Evolutionary conservation across 2,329 filamentous ascomycete species (phyloP), one percentile per base, ranked within the genome.

Genomic region (Rachicladosporium sp.): DNA sequence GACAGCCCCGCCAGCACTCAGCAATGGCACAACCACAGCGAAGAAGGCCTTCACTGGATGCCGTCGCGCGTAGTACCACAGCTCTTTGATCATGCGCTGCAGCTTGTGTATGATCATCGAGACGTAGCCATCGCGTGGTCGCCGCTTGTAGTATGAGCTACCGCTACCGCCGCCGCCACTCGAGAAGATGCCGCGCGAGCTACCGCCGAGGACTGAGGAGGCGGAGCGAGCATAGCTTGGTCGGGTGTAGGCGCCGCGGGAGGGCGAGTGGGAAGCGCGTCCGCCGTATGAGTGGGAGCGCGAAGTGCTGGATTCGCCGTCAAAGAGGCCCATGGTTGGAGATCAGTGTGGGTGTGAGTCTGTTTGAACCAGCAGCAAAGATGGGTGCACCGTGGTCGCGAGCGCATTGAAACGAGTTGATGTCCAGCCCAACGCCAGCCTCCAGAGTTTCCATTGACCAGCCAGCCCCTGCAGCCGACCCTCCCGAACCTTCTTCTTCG

Each of bases 21-120:
- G 67, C 42, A 96, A 71, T 7, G 89, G 89, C 73, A 95, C 77
- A 53, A 95, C 73, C 46, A 94, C 46, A 87, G 74, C 68, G 67
- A 95, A 82, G 67, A 95, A 83, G 35, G 93, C 83, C 65, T 93
- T 93, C 56, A 86, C 65, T 0, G 88, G 89, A 64, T 95, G 81
- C 30, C 77, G 73, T 57, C 84, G 81, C 53, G 84, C 82, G 64
- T 89, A 93, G 58, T 80, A 75, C 58, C 81, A 70, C 6, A 95
- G 76, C 57, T 93, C 80, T 54, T 82, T 81, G 42, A 94, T 66
- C 46, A 94, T 74, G 33, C 81, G 78, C 56, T 80, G 81, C 44
- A 95, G 74, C 53, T 85, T 80, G 60, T 76, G 74, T 59, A 85
- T 72, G 35, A 86, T 70, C 50, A 80, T 78, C 41, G 76, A 67